Evolutionary conservation across 176 grass and related monocot genomes (phyloP), one percentile per base, ranked within the genome.

Genomic region (Phragmites australis): DNA sequence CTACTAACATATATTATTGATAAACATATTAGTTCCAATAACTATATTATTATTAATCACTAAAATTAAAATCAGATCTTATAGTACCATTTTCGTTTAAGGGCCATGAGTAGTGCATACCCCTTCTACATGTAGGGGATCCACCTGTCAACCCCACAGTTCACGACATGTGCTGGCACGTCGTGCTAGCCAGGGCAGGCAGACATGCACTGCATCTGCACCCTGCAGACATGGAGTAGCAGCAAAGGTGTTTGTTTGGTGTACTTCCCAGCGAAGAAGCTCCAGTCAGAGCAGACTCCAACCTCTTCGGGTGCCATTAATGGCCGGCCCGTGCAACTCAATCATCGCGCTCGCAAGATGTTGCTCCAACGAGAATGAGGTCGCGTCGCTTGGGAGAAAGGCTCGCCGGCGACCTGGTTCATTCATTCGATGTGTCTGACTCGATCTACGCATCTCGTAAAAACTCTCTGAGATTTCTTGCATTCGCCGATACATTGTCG

Each of bases 261-360:
- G 21, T 57, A 41, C 42, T 66, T 60, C 9, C 9, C 9, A 50
- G 68, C 3, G 14, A 23, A 9, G 18, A 27, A 21, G 18, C 43
- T 11, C 8, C 25, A 15, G 61, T 32, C n/a, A 61, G 47, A 82
- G 26, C 19, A 11, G 25, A 9, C 23, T 67, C 81, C 87, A 85
- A 76, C 87, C 82, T 89, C 50, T 85, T 89, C 55, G 87, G 87
- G 70, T 81, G 87, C 87, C 87, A 85, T 85, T 84, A 53, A 74
- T 75, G 75, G 13, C 52, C 0, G 87, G 19, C 42, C 51, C 16
- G 40, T 11, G 2, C 26, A 6, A 52, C 64, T 48, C 41, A 21
- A 59, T 52, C 68, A 42, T 40, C 25, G n/a, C 26, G 18, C 0
- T 26, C 12, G 9, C 48, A 49, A 2, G 0, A 26, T 9, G 21